Evolutionary conservation across 441 rosid species (phyloP).

Genomic region (Euphorbia schlechtendalii): DNA sequence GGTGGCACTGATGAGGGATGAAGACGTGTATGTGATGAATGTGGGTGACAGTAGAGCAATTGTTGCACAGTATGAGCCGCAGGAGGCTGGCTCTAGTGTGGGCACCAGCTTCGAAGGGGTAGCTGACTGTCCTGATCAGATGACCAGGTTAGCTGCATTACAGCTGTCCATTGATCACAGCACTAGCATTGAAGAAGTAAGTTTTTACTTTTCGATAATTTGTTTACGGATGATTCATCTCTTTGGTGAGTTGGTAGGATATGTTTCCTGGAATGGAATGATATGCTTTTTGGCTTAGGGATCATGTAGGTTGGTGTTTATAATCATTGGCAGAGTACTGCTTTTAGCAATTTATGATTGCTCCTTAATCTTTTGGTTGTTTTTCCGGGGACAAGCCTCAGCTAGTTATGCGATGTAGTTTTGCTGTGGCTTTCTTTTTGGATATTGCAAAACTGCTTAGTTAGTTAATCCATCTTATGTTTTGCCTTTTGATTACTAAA

Average conservation of each 20-base stretch:
- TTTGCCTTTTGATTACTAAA: neutral
- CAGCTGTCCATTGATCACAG: constrained; percentile 97
- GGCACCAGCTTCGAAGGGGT: constrained; percentile 36
- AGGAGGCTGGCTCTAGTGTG: constrained; percentile 39
- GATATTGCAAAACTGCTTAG: neutral
- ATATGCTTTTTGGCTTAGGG: neutral
- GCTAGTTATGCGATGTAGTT: neutral
- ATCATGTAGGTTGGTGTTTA: neutral
- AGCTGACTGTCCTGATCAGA: constrained; percentile 36
- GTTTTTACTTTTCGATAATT: constrained; percentile 20
- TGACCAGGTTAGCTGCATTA: constrained; percentile 58
- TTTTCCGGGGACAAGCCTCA: neutral
- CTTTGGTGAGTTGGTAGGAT: too few species aligned
- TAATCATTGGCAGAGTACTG: constrained; percentile 7
- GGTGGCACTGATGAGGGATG: constrained; percentile 88
- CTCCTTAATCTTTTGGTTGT: neutral
- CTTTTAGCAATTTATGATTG: neutral
- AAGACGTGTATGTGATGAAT: constrained; percentile 94
- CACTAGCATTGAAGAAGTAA: constrained; percentile 93
- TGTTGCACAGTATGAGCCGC: constrained; percentile 64
- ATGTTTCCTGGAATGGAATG: neutral
- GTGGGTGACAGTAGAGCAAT: constrained; percentile 97
- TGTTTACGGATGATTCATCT: neutral
- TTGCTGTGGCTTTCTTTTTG: too few species aligned
- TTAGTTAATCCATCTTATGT: neutral